A percentile compares a stretch with the other conserved stretches of the same genome.
phyloP scores from a whole-genome alignment of 2,329 filamentous ascomycete species.

The Fusarium sp. region DNA sequence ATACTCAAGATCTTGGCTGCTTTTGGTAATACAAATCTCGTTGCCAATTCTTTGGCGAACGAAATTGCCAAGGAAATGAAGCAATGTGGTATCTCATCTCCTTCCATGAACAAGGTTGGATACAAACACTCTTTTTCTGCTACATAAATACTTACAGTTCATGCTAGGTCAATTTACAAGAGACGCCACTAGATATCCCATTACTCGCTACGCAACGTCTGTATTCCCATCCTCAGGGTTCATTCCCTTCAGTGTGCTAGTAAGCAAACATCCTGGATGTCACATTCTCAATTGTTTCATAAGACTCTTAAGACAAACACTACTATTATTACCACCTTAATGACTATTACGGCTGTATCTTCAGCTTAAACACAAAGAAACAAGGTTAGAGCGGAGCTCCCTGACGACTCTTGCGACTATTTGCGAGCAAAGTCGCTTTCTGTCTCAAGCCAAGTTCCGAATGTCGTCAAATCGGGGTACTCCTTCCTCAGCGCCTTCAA shows the following conservation, averaged over 20 bases:
- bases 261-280: background rate
- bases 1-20: constrained; percentile 2
- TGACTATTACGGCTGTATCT: background rate
- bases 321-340: background rate
- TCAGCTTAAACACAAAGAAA: background rate
- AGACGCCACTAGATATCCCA: background rate
- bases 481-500: constrained; percentile 8
- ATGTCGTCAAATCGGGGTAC: background rate
- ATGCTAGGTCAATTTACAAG: background rate
- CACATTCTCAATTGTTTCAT: background rate
- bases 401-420: background rate
- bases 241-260: background rate
- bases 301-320: no score
- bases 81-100: background rate
- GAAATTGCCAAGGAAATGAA: constrained; percentile 15
- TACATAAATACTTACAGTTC: background rate
- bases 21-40: background rate
- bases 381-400: background rate
- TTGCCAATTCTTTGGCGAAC: background rate
- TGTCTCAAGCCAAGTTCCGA: constrained; percentile 4
- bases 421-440: constrained; percentile 16
- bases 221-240: background rate
- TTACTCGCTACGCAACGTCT: constrained; percentile 5
- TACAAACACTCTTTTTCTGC: rapidly evolving
- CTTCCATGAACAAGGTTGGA: constrained; percentile 1